Percentiles rank a stretch among this genome's conserved stretches.
Evolutionary conservation across 345 rosid species (phyloP).

Genomic region (Euclidium syriacum): DNA sequence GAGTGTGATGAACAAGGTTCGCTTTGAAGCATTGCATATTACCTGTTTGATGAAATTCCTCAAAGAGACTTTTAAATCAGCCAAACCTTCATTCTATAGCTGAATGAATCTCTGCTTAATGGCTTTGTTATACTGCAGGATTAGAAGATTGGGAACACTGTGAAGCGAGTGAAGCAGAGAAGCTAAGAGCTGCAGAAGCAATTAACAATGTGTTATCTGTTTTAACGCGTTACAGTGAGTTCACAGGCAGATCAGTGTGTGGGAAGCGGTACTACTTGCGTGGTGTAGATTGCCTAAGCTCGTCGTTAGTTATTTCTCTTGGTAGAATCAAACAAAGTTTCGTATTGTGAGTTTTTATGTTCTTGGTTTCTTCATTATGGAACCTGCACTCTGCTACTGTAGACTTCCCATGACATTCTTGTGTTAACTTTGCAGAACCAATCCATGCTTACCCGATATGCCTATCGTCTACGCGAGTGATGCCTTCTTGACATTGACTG

Average conservation of each 20-base stretch:
- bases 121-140: slow-evolving; percentile 31
- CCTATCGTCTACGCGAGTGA: slow-evolving; percentile 91
- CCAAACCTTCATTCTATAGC: neutral
- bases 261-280: slow-evolving; percentile 48
- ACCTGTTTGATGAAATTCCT: slow-evolving; percentile 13
- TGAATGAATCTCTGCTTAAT: neutral
- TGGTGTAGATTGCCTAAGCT: slow-evolving; percentile 44
- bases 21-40: neutral
- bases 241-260: slow-evolving; percentile 57
- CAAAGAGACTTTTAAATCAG: neutral
- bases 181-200: slow-evolving; percentile 51
- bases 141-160: slow-evolving; percentile 57
- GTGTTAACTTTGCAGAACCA: slow-evolving; percentile 51
- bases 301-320: slow-evolving; percentile 78
- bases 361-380: slow-evolving; percentile 12
- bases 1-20: slow-evolving; percentile 32
- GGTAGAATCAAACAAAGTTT: slow-evolving; percentile 99
- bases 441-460: slow-evolving; percentile 65
- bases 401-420: slow-evolving; percentile 12
- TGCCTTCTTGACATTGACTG: slow-evolving; percentile 83
- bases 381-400: slow-evolving; percentile 2
- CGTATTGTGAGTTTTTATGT: slow-evolving; percentile 91
- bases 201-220: slow-evolving; percentile 51
- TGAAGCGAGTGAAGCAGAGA: slow-evolving; percentile 73
- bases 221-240: slow-evolving; percentile 57